A percentile compares a stretch with the other conserved stretches of the same genome.
Conservation (phyloP, 169 alveolate genomes). For the Plasmodium adleri region DNA sequence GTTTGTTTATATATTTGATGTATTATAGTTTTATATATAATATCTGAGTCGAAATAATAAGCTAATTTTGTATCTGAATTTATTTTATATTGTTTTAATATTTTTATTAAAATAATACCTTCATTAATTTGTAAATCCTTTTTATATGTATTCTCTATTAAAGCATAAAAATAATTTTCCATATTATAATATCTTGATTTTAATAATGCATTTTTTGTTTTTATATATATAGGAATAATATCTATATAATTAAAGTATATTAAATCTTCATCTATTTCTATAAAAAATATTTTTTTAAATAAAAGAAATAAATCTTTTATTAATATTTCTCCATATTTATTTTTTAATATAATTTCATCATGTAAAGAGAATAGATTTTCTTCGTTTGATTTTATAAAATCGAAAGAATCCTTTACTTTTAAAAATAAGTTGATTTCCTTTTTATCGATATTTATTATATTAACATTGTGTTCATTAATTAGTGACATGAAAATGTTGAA, state of each 20-base stretch:
- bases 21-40: conserved; percentile 53
- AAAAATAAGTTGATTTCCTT: conserved; percentile 58
- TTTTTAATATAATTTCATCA: conserved; percentile 58
- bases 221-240: conserved; percentile 49
- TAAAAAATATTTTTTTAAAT: conserved; percentile 15
- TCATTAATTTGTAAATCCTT: conserved; percentile 39
- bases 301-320: conserved; percentile 37
- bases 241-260: conserved; percentile 56
- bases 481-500: conserved; percentile 21
- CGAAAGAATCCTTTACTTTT: conserved; percentile 40
- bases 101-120: conserved; percentile 31
- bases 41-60: conserved; percentile 35
- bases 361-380: conserved; percentile 27
- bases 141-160: conserved; percentile 29
- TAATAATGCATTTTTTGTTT: conserved; percentile 28
- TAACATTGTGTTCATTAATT: conserved; percentile 27
- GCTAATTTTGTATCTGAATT: conserved; percentile 13
- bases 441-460: conserved; percentile 9
- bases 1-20: conserved; percentile 11
- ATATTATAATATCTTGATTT: conserved; percentile 46
- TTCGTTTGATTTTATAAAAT: conserved; percentile 9
- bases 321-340: conserved; percentile 51
- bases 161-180: conserved; percentile 24
- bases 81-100: conserved; percentile 44
- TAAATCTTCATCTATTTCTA: conserved; percentile 1